Evolutionary conservation across 352 stramenopile species (phyloP), one percentile per base, ranked within the genome.

Genomic region (Phytophthora megakarya): DNA sequence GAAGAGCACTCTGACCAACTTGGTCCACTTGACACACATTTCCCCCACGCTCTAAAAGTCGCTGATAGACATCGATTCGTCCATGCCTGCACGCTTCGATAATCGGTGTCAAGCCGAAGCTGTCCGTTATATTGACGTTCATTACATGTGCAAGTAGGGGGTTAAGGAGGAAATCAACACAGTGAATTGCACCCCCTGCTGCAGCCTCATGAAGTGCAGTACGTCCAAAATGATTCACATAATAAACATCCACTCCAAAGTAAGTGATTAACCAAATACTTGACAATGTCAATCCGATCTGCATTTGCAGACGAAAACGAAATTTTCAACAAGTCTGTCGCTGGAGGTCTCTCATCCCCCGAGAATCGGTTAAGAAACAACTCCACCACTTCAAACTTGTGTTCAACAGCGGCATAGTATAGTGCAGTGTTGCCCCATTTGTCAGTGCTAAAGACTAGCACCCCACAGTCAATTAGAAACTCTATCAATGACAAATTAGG

Each of bases 181-280:
- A n/a, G 19, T 12, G 5, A 30, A 15, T 32, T 49, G 10, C 5
- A 49, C 9, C 43, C 18, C 21, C 33, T 18, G 23, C 54, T 18
- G 23, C 22, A 30, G 54, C 54, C 35, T 63, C 43, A 19, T 63
- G 43, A 9, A 63, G 33, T 12, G 39, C 40, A 23, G 51, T 43
- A 33, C 51, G 40, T 32, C 51, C 51, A 8, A 33, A 21, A 2
- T 22, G 9, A 16, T 33, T 50, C 3, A 32, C 19, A 50, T 25
- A 6, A 13, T 3, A 22, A 3, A 44, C 4, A 33, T 48, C 50
- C 2, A 48, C 23, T 38, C 13, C 23, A 30, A 48, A 40, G 2
- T 30, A 32, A 32, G 4, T 5, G 16, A 39, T 19, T n/a, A 44
- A 35, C 61, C 49, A 21, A 39, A 52, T n/a, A 35, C 16, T 18